phyloP scores from a whole-genome alignment of 2,329 filamentous ascomycete species.

The Cordyceps fumosorosea region DNA sequence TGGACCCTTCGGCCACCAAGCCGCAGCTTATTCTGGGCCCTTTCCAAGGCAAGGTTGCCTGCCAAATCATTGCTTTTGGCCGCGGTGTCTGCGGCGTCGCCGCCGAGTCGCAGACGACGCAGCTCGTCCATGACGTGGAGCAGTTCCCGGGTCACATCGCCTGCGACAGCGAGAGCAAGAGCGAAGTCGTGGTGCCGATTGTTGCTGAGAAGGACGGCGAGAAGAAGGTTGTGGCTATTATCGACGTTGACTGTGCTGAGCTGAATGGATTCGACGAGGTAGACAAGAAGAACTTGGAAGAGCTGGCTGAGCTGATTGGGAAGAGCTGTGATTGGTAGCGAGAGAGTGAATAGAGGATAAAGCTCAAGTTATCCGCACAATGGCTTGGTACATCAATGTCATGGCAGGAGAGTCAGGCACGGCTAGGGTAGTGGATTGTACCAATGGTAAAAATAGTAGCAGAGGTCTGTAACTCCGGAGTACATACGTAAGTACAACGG shows the following conservation, averaged over 20 bases:
- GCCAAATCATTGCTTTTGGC: conserved; percentile 68
- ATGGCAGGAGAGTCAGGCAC: not conserved
- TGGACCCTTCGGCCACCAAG: conserved; percentile 41
- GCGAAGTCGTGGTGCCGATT: conserved; percentile 78
- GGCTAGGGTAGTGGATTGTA: not conserved
- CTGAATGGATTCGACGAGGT: conserved; percentile 61
- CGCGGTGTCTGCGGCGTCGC: conserved; percentile 71
- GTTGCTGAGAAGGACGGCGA: conserved; percentile 29
- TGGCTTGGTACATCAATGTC: not conserved
- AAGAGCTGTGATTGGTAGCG: conserved; percentile 60
- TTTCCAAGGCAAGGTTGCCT: conserved; percentile 75
- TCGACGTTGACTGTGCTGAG: conserved; percentile 71
- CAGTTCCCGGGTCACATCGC: conserved; percentile 75
- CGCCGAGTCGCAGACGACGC: conserved; percentile 52
- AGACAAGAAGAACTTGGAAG: conserved; percentile 60
- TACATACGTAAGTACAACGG: not conserved
- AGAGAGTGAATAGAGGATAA: not conserved
- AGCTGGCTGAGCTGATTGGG: conserved; percentile 54
- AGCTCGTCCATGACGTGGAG: conserved; percentile 65
- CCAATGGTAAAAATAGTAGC: not conserved
- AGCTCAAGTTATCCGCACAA: not conserved
- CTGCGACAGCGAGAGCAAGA: conserved; percentile 68
- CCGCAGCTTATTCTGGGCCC: conserved; percentile 66
- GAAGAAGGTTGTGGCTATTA: conserved; percentile 59
- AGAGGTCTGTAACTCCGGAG: too few relatives aligned